Percentiles rank a stretch among this genome's conserved stretches.
phyloP scores from a whole-genome alignment of 495 filamentous ascomycete species.

The Friedmanniomyces simplex region DNA sequence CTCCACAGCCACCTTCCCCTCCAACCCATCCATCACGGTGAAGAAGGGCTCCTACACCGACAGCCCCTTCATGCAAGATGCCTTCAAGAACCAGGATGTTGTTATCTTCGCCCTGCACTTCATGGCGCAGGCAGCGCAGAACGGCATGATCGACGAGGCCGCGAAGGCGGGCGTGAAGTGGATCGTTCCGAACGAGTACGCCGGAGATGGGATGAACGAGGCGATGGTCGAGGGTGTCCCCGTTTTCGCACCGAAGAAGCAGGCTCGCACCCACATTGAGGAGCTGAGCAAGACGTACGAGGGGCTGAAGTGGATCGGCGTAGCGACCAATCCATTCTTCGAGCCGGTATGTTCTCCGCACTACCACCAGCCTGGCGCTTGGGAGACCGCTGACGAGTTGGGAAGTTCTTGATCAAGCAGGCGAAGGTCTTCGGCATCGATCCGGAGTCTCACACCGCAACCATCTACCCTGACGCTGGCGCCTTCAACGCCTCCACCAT shows the following conservation, averaged over 20 bases:
- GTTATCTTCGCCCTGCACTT: conserved; percentile 41
- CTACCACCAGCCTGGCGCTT: too few relatives aligned
- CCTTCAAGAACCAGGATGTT: conserved; percentile 40
- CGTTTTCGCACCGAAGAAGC: neutral
- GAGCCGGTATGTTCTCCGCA: neutral
- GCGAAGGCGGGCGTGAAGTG: conserved; percentile 49
- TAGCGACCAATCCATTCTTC: conserved; percentile 2
- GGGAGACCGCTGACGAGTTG: too few relatives aligned
- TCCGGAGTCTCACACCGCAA: neutral
- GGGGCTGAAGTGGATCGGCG: conserved; percentile 9
- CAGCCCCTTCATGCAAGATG: conserved; percentile 33
- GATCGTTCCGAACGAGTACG: conserved; percentile 48
- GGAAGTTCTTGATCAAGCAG: neutral
- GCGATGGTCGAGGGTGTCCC: neutral
- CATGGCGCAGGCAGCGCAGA: conserved; percentile 38
- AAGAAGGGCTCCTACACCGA: conserved; percentile 38
- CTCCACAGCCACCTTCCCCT: conserved; percentile 33
- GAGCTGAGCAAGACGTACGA: conserved; percentile 1
- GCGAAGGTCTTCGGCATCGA: conserved; percentile 3
- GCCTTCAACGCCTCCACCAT: conserved; percentile 1
- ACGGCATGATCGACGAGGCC: conserved; percentile 46
- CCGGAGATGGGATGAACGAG: neutral
- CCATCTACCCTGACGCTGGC: neutral
- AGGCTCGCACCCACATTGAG: conserved; percentile 31
- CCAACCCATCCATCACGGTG: conserved; percentile 29